Percentiles rank a stretch among this genome's conserved stretches.
Conservation (phyloP, 805 yeast species). For the Starmerella powellii region DNA sequence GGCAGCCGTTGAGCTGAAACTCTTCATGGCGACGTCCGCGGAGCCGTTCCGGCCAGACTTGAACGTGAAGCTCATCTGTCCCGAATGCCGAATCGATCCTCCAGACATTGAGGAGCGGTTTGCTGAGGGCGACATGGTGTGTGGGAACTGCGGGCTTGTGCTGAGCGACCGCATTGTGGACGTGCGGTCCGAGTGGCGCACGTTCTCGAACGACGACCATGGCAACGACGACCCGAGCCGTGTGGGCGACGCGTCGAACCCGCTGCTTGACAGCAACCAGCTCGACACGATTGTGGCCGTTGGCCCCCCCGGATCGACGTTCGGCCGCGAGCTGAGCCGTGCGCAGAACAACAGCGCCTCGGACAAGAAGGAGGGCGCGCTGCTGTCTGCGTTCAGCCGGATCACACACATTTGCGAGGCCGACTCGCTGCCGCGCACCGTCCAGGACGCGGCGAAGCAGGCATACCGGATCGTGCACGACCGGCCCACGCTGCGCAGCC, state of each 20-base stretch:
- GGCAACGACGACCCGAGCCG: slow-evolving; percentile 98
- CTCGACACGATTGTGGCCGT: slow-evolving; percentile 84
- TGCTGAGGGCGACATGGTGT: slow-evolving; percentile 96
- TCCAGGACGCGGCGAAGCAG: slow-evolving; percentile 95
- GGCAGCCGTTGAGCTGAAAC: too few species aligned
- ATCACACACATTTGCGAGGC: slow-evolving; percentile 96
- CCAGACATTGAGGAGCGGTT: slow-evolving; percentile 92
- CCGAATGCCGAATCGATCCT: slow-evolving; percentile 91
- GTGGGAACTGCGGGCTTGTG: slow-evolving; percentile 93
- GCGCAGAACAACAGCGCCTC: slow-evolving; percentile 78
- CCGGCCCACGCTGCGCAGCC: slow-evolving; percentile 73
- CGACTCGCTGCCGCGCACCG: slow-evolving; percentile 83
- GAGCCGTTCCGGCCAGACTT: slow-evolving; percentile 35
- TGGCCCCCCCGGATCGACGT: slow-evolving; percentile 70
- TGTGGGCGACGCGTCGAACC: slow-evolving; percentile 96
- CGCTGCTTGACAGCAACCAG: slow-evolving; percentile 80
- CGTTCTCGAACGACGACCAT: slow-evolving; percentile 94
- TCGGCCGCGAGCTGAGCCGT: slow-evolving; percentile 80
- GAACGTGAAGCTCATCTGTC: slow-evolving; percentile 82
- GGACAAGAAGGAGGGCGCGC: slow-evolving; percentile 76
- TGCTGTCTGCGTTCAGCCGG: slow-evolving; percentile 78
- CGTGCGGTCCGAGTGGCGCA: slow-evolving; percentile 96
- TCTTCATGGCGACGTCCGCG: slow-evolving; percentile 4
- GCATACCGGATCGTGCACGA: slow-evolving; percentile 86
- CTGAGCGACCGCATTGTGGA: slow-evolving; percentile 86